These are phyloP conservation scores for Podospora australis DNA, from an alignment of 495 filamentous ascomycete genomes.

Conservation along the genomic window DNA sequence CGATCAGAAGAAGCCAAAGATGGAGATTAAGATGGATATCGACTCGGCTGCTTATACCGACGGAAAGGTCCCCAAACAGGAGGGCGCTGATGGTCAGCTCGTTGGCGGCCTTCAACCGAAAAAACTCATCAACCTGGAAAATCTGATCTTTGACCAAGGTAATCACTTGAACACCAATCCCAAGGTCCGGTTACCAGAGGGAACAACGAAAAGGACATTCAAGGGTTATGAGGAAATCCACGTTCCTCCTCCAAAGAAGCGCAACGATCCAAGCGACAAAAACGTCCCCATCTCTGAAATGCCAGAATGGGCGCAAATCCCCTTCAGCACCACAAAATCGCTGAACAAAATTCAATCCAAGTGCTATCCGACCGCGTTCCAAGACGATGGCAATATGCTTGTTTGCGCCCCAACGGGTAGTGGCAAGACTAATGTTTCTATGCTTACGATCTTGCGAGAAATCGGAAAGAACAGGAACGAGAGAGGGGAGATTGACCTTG, in stretches of 20 bases:
- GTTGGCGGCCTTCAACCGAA: slow-evolving; percentile 83
- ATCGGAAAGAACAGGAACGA: slow-evolving; percentile 91
- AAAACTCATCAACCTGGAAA: slow-evolving; percentile 86
- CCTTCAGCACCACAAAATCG: slow-evolving; percentile 70
- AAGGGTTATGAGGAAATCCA: slow-evolving; percentile 99
- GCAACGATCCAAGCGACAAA: slow-evolving; percentile 70
- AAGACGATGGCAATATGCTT: slow-evolving; percentile 94
- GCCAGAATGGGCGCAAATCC: slow-evolving; percentile 83
- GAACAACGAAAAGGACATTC: slow-evolving; percentile 88
- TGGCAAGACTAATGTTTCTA: slow-evolving; percentile 98
- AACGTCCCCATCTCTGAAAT: slow-evolving; percentile 77
- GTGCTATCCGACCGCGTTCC: slow-evolving; percentile 85
- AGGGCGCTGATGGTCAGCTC: slow-evolving; percentile 56
- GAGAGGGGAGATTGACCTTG: slow-evolving; percentile 84
- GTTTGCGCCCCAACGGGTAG: slow-evolving; percentile 96
- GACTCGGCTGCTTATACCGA: slow-evolving; percentile 59
- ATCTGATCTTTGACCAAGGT: slow-evolving; percentile 93
- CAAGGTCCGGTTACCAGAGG: slow-evolving; percentile 89
- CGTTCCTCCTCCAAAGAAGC: slow-evolving; percentile 83
- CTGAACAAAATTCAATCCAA: slow-evolving; percentile 93
- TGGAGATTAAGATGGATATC: slow-evolving; percentile 90
- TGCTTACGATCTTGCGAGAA: slow-evolving; percentile 92
- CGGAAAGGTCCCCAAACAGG: slow-evolving; percentile 33
- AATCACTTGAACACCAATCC: slow-evolving; percentile 98
- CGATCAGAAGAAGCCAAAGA: slow-evolving; percentile 59